A percentile compares a stretch with the other conserved stretches of the same genome.
Evolutionary conservation across 2,329 filamentous ascomycete genomes (phyloP).

Genomic region (Bipolaris victoriae): DNA sequence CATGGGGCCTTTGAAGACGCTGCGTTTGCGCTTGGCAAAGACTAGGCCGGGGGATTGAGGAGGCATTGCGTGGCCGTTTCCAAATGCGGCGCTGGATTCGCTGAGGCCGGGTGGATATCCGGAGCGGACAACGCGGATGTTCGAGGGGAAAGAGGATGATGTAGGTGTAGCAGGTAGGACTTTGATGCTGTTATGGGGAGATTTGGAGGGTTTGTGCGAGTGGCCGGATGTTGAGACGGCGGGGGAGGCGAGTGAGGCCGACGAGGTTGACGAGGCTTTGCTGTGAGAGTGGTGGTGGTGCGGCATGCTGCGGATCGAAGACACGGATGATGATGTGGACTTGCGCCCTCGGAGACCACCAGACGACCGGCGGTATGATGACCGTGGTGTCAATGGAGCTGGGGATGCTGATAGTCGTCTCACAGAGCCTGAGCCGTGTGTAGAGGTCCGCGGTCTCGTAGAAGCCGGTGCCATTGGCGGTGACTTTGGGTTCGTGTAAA

Average conservation of each 20-base stretch:
- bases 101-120: constrained; percentile 47
- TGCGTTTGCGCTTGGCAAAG: constrained; percentile 82
- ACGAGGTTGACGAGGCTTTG: constrained; percentile 92
- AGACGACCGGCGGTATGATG: constrained; percentile 82
- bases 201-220: constrained; percentile 69
- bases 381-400: constrained; percentile 84
- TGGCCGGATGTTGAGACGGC: constrained; percentile 58
- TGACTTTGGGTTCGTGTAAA: constrained; percentile 48
- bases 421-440: constrained; percentile 47
- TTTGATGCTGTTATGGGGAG: constrained; percentile 87
- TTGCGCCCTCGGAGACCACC: constrained; percentile 86
- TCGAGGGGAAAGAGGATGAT: constrained; percentile 73
- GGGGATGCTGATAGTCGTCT: constrained; percentile 80
- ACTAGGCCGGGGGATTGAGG: constrained; percentile 62
- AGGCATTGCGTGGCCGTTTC: constrained; percentile 60
- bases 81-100: constrained; percentile 53
- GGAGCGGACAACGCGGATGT: constrained; percentile 77
- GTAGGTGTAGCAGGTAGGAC: constrained; percentile 92
- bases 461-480: constrained; percentile 47
- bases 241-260: constrained; percentile 64
- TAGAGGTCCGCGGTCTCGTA: constrained; percentile 52
- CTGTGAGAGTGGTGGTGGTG: constrained; percentile 84
- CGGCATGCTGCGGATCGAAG: constrained; percentile 82
- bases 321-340: constrained; percentile 94
- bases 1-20: constrained; percentile 81